A percentile compares a stretch with the other conserved stretches of the same genome.
phyloP scores from a whole-genome alignment of 345 rosid species.

The Leavenworthia alabamica region DNA sequence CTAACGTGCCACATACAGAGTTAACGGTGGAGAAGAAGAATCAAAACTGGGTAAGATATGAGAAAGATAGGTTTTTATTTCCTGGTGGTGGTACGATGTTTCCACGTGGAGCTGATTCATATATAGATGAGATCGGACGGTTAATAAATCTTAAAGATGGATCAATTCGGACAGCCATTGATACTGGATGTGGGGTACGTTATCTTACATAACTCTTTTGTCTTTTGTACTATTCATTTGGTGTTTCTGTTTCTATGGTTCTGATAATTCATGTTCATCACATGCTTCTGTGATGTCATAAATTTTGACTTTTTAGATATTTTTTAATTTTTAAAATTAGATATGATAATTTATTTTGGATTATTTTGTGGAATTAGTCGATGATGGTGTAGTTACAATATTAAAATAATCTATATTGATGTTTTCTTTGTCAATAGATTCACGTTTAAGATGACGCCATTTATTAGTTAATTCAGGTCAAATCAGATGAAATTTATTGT shows the following conservation, averaged over 20 bases:
- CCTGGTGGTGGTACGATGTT: slow-evolving; percentile 99
- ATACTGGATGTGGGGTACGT: slow-evolving; percentile 97
- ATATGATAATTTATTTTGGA: background rate
- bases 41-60: slow-evolving; percentile 72
- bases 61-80: slow-evolving; percentile 57
- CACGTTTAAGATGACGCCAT: background rate
- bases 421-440: slow-evolving; percentile 25
- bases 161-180: slow-evolving; percentile 79
- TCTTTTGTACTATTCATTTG: slow-evolving; percentile 3
- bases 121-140: slow-evolving; percentile 60
- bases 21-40: slow-evolving; percentile 72
- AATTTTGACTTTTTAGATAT: background rate
- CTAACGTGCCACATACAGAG: slow-evolving; percentile 79
- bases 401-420: background rate
- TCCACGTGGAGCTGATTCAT: slow-evolving; percentile 69
- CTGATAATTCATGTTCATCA: slow-evolving; percentile 18
- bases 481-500: background rate
- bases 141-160: slow-evolving; percentile 71
- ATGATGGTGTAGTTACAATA: slow-evolving; percentile 18
- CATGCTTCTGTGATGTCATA: slow-evolving; percentile 19
- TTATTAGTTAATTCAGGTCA: background rate
- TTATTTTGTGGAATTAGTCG: background rate
- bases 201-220: background rate
- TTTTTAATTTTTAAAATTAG: background rate
- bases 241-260: slow-evolving; percentile 6